A percentile compares a stretch with the other conserved stretches of the same genome.
phyloP scores from a whole-genome alignment of 306 rosid genomes.

The Prunus padus region DNA sequence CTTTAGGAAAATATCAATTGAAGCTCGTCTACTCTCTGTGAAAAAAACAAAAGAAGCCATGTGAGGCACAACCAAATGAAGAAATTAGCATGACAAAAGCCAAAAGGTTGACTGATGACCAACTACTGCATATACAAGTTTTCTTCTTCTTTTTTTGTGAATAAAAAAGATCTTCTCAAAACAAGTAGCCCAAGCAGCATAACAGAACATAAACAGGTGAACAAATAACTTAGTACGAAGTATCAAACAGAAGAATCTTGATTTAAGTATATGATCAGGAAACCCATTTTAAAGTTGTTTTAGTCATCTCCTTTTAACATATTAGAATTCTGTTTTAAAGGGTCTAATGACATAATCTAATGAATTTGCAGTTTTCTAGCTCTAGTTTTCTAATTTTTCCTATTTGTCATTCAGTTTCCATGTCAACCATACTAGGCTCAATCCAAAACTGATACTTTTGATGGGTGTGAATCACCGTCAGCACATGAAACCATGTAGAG shows the following conservation, averaged over 20 bases:
- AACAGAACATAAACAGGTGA: not conserved
- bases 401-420: not conserved
- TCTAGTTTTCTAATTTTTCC: not conserved
- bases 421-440: not conserved
- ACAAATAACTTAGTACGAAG: not conserved
- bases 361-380: not conserved
- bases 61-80: slow-evolving; percentile 7
- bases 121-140: not conserved
- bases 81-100: slow-evolving; percentile 5
- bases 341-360: not conserved
- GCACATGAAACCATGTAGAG: not conserved
- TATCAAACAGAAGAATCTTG: not conserved
- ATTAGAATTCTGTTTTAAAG: not conserved
- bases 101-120: not conserved
- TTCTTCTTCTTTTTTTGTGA: not conserved
- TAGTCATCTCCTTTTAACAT: not conserved
- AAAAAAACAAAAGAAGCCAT: slow-evolving; percentile 24
- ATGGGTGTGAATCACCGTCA: not conserved
- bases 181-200: not conserved
- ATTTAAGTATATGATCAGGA: not conserved
- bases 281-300: slow-evolving; percentile 1
- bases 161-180: not conserved
- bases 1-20: slow-evolving; percentile 81
- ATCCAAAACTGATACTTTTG: not conserved
- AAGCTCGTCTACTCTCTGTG: slow-evolving; percentile 83